phyloP scores from a whole-genome alignment of 345 rosid genomes.

The Gossypioides kirkii region DNA sequence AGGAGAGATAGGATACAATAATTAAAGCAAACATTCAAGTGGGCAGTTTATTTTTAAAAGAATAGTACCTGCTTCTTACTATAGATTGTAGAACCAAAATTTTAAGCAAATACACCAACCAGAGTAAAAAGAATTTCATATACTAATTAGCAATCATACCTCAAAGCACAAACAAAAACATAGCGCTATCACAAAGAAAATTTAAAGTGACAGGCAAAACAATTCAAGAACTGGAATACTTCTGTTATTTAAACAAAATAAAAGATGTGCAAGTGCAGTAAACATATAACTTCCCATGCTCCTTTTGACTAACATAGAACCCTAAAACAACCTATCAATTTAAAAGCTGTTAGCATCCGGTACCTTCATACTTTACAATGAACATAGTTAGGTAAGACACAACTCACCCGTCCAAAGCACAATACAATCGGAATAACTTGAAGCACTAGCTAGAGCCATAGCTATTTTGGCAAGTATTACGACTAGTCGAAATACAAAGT shows the following conservation, averaged over 20 bases:
- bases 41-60: not conserved
- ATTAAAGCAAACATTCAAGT: not conserved
- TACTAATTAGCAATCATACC: not conserved
- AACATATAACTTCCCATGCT: not conserved
- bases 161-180: not conserved
- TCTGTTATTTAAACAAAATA: not conserved
- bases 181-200: not conserved
- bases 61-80: not conserved
- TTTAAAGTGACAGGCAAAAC: not conserved
- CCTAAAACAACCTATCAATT: not conserved
- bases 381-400: not conserved
- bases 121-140: not conserved
- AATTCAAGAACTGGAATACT: not conserved
- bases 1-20: not conserved
- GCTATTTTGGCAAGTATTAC: not conserved
- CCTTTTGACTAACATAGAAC: not conserved
- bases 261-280: not conserved
- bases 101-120: not conserved
- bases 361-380: not conserved
- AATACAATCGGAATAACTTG: not conserved
- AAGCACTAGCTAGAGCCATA: not conserved
- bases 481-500: not conserved
- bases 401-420: not conserved
- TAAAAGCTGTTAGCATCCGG: too few relatives aligned
- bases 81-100: not conserved